These are phyloP conservation scores for Phallus indusiatus DNA, from an alignment of 768 basidiomycete genomes.

Conservation along the genomic window DNA sequence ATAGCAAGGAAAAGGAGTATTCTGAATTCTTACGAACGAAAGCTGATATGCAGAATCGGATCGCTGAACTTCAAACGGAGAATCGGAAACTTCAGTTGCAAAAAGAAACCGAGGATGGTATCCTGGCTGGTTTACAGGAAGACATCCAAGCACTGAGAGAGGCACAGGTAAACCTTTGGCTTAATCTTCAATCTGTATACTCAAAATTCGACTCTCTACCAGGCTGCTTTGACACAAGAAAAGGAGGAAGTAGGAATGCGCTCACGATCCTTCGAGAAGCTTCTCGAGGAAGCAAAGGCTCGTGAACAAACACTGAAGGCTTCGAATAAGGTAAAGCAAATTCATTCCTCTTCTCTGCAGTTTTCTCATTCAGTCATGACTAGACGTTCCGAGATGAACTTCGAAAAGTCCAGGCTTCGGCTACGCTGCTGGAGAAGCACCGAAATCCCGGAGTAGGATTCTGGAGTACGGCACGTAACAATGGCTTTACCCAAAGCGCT, in stretches of 20 bases:
- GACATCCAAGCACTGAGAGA: constrained; percentile 42
- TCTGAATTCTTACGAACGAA: constrained; percentile 39
- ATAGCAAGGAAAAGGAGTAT: constrained; percentile 49
- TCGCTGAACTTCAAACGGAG: constrained; percentile 42
- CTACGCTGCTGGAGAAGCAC: constrained; percentile 79
- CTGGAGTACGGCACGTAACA: constrained; percentile 45
- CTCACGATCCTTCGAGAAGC: constrained; percentile 46
- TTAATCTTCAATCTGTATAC: neutral
- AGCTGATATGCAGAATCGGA: constrained; percentile 42
- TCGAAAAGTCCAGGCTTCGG: constrained; percentile 91
- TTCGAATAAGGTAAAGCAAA: constrained; percentile 61
- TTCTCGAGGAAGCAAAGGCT: constrained; percentile 62
- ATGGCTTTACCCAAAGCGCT: constrained; percentile 7
- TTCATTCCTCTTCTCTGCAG: neutral
- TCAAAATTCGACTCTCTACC: neutral
- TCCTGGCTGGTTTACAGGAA: constrained; percentile 25
- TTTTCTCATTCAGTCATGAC: neutral
- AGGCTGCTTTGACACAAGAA: constrained; percentile 38
- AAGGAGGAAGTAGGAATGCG: constrained; percentile 40
- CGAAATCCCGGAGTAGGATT: constrained; percentile 93
- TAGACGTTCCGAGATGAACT: constrained; percentile 89
- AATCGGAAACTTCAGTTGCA: constrained; percentile 39
- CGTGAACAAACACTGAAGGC: constrained; percentile 62
- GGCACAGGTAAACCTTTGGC: constrained; percentile 45
- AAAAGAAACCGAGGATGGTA: constrained; percentile 34